Percentiles rank a stretch among this genome's conserved stretches.
Conservation (phyloP, 129 eudicot species). For the Artemisia annua region DNA sequence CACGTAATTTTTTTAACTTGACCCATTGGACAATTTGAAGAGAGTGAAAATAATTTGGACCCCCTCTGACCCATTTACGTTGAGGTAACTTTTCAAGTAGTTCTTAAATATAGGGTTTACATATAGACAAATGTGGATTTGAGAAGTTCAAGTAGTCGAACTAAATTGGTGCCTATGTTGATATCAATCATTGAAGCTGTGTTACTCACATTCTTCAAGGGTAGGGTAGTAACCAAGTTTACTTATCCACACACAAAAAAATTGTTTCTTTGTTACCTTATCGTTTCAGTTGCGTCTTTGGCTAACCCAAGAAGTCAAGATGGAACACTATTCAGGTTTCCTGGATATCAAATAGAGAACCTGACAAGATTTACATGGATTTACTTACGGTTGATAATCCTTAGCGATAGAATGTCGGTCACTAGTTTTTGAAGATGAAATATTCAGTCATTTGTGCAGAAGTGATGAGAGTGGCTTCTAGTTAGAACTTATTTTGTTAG, state of each 20-base stretch:
- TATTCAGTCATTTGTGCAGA: slow-evolving; percentile 35
- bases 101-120: background rate
- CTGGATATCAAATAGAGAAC: too few species aligned
- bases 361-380: too few species aligned
- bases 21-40: too few species aligned
- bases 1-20: too few species aligned
- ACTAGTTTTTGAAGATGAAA: too few species aligned
- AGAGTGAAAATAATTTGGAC: too few species aligned
- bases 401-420: too few species aligned
- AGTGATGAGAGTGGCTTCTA: too few species aligned
- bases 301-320: slow-evolving; percentile 34
- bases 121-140: slow-evolving; percentile 52
- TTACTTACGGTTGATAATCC: too few species aligned
- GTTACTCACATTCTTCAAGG: slow-evolving; percentile 43
- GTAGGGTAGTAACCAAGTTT: slow-evolving; percentile 49
- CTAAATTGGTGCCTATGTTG: slow-evolving; percentile 48
- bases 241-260: slow-evolving; percentile 4
- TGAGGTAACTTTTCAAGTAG: too few species aligned
- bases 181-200: slow-evolving; percentile 62
- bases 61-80: too few species aligned
- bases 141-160: slow-evolving; percentile 53
- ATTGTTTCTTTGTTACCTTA: slow-evolving; percentile 48
- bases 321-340: slow-evolving; percentile 77
- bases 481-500: too few species aligned
- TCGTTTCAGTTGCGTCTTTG: slow-evolving; percentile 61